phyloP scores from a whole-genome alignment of 1,284 basidiomycete genomes.

The Stereum hirsutum region DNA sequence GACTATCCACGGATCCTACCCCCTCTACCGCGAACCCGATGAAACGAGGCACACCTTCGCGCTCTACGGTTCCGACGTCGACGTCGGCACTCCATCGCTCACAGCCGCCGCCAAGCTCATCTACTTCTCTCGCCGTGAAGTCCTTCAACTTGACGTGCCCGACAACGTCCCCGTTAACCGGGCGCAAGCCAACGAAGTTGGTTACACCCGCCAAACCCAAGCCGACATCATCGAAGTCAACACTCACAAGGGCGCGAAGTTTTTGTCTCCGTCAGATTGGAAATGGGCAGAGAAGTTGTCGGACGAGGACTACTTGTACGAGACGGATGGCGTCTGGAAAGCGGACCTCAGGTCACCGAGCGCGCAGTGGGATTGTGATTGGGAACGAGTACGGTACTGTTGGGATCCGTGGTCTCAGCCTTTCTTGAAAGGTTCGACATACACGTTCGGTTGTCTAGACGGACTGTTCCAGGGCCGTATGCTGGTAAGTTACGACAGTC shows the following conservation, averaged over 20 bases:
- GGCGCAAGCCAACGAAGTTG: constrained; percentile 26
- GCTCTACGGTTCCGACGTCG: constrained; percentile 32
- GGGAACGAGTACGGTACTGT: constrained; percentile 45
- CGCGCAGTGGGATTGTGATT: constrained; percentile 46
- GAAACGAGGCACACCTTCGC: constrained; percentile 16
- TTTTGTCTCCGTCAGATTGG: constrained; percentile 24
- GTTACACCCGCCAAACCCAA: constrained; percentile 32
- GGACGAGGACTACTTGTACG: constrained; percentile 16
- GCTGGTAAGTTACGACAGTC: constrained; percentile 30
- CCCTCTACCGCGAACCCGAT: constrained; percentile 36
- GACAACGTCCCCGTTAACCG: constrained; percentile 37
- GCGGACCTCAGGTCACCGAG: constrained; percentile 24
- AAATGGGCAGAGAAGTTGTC: constrained; percentile 28
- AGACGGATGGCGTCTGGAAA: constrained; percentile 18
- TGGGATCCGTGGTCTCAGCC: constrained; percentile 28
- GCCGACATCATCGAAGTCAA: constrained; percentile 58
- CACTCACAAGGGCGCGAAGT: constrained; percentile 23
- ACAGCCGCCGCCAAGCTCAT: constrained; percentile 51
- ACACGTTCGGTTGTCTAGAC: constrained; percentile 36
- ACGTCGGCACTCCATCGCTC: constrained; percentile 37
- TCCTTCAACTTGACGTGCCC: constrained; percentile 34
- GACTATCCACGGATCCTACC: constrained; percentile 47
- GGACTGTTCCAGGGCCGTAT: constrained; percentile 56
- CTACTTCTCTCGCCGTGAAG: constrained; percentile 50
- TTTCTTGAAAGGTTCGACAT: constrained; percentile 34